Base-by-base conservation (phyloP, 768 basidiomycete species). In the Thelephora ganbajun region DNA sequence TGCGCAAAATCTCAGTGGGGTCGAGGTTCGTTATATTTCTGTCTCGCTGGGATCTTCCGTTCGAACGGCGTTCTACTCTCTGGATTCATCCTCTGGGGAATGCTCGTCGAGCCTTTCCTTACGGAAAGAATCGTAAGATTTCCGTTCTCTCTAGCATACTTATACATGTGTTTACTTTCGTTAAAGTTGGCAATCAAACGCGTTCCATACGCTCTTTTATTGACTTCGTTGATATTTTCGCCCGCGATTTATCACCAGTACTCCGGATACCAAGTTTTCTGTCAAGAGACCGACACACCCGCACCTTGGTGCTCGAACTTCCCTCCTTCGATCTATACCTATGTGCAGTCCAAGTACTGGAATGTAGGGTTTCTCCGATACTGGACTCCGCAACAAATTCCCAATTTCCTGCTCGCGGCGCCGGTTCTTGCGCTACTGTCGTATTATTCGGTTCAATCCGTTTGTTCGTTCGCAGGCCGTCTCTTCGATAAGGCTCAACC, bases 271-370 rank as follows among this genome's bases (percentile, higher is more conserved):
- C 42, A 54, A 16, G 55, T 65, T 0, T 93, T 91, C 60, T 99
- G 94, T 62, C 43, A 47, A 2, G 12, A 20, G 16, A 1, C 35
- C 5, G 14, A 9, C 13, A 48, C 13, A 42, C 52, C 23, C 18
- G 48, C 50, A 22, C 48, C 30, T 52, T 98, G 93, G 93, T 97
- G 94, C 62, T 46, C 60, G 2, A 50, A 59, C 0, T 35, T 59
- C 19, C 57, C 78, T 5, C 90, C 91, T 0, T 75, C 77, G 12
- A 78, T 89, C 48, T 99, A 98, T 61, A 66, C 75, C 9, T 76
- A 88, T 57, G 84, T 85, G 2, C 94, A 99, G 60, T 65, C 64
- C 4, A 69, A 72, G 46, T 97, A 98, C 61, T 99, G 94, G 96
- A 71, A 84, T 60, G 66, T 73, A 59, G 91, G 93, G 13, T 76